These are phyloP conservation scores for Microdochium paspali DNA, from an alignment of 2,329 filamentous ascomycete genomes.

Conservation along the genomic window DNA sequence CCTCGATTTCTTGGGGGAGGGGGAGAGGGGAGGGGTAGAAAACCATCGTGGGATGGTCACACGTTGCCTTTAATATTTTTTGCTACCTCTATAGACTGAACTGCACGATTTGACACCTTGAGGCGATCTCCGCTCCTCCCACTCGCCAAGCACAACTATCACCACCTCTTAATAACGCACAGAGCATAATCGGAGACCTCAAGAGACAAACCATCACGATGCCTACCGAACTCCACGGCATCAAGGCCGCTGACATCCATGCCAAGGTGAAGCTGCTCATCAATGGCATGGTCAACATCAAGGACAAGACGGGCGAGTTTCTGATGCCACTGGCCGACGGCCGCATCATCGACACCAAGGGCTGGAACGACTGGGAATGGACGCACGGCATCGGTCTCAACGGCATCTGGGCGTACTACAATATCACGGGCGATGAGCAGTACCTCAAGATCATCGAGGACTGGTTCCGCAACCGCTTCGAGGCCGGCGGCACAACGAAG, in stretches of 20 bases:
- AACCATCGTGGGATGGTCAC: background rate
- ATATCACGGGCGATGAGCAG: constrained; percentile 52
- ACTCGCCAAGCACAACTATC: too few relatives aligned
- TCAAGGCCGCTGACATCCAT: constrained; percentile 38
- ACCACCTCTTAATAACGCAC: background rate
- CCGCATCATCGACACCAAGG: constrained; percentile 73
- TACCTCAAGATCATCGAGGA: constrained; percentile 58
- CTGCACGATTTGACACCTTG: too few relatives aligned
- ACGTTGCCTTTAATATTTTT: too few relatives aligned
- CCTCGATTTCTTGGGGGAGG: too few relatives aligned
- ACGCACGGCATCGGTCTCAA: constrained; percentile 74
- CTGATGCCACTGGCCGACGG: constrained; percentile 62
- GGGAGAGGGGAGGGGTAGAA: background rate
- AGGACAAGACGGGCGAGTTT: constrained; percentile 66
- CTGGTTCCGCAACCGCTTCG: constrained; percentile 64
- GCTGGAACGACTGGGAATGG: constrained; percentile 79
- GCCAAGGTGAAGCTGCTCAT: constrained; percentile 57
- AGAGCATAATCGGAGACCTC: background rate
- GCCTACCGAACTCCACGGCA: constrained; percentile 31
- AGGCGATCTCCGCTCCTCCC: too few relatives aligned
- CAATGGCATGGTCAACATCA: constrained; percentile 67
- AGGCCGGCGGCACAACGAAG: constrained; percentile 65
- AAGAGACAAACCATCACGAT: constrained; percentile 14
- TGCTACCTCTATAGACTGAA: too few relatives aligned
- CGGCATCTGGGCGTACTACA: constrained; percentile 75